Conservation (phyloP, 495 filamentous ascomycete genomes). For the Neurospora sp. region DNA sequence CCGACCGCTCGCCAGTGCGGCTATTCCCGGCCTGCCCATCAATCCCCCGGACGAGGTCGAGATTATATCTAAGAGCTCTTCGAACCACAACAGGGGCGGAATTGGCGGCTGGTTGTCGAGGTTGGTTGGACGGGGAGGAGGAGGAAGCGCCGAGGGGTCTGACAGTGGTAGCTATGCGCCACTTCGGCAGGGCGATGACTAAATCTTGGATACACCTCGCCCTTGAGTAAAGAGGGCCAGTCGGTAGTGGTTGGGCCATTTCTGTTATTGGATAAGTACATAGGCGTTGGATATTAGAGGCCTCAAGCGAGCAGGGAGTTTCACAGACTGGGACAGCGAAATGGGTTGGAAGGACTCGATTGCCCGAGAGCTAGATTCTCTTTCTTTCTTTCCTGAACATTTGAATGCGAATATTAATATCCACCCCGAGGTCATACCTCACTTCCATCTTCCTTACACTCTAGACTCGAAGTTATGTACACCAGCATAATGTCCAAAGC, state of each 20-base stretch:
- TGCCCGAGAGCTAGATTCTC: background rate
- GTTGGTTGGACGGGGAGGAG: slow-evolving; percentile 27
- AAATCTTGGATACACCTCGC: background rate
- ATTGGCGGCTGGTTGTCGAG: slow-evolving; percentile 40
- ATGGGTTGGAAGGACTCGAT: background rate
- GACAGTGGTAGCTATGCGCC: slow-evolving; percentile 30
- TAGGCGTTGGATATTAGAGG: background rate
- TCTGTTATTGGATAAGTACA: background rate
- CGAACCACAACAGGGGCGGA: slow-evolving; percentile 22
- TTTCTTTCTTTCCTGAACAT: background rate
- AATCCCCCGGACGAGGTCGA: slow-evolving; percentile 28
- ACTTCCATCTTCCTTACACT: background rate
- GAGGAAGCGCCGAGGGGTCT: slow-evolving; percentile 11
- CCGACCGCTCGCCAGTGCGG: slow-evolving; percentile 20
- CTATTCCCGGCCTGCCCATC: slow-evolving; percentile 29
- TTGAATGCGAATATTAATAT: background rate
- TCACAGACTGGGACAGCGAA: background rate
- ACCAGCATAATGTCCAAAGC: background rate
- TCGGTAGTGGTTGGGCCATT: background rate
- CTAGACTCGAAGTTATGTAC: background rate
- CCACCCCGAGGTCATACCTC: background rate
- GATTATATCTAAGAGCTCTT: slow-evolving; percentile 10
- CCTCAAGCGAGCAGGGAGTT: background rate
- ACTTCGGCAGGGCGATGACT: slow-evolving; percentile 34
- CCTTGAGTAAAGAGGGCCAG: background rate